Base-by-base conservation (phyloP, 2,329 filamentous ascomycete species). In the Mycosphaerelloides madeirae region DNA sequence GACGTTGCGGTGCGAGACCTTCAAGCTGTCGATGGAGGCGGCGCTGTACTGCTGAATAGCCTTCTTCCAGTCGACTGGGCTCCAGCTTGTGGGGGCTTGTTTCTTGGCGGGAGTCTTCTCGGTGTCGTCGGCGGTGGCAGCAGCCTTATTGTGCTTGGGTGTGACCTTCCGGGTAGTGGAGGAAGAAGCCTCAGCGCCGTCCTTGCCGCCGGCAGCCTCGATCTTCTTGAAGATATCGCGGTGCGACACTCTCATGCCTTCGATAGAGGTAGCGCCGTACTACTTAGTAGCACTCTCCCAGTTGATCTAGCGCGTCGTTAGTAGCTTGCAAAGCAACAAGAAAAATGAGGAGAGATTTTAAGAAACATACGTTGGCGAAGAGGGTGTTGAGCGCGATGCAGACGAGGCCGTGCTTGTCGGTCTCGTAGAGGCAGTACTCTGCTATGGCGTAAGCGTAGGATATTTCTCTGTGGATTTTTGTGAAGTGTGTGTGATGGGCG, bases 221-320 rank as follows among this genome's bases (percentile, higher is more conserved):
- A 57, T 45, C 38, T 55, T 54, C 46, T 48, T 50, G 14, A 50
- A 39, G 15, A 29, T 19, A 31, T 43, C 44, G 37, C 40, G 25
- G 22, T 32, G 18, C n/a, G 29, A 37, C 20, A 48, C 44, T 29
- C 43, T 53, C 45, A 55, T 51, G 44, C 45, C 46, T 2, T 45
- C 29, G 31, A 50, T 31, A 34, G 40, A 46, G 36, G 48, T 43
- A 14, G 43, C 43, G 20, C 43, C 47, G 37, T 48, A 55, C 11
- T 52, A 48, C 2, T n/a, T 31, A 29, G 52, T 50, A 12, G 41
- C 50, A 16, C 48, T 46, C 14, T 52, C 38, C 15, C 9, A 31
- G 16, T 41, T 18, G 22, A 25, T 25, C 22, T 25, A 9, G 9
- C 22, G 22, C 22, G 22, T 25, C 5, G 9, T 25, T 9, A 25